These are phyloP conservation scores for Eragrostis nindensis DNA, from an alignment of 176 grass and related monocot genomes.

Conservation along the genomic window DNA sequence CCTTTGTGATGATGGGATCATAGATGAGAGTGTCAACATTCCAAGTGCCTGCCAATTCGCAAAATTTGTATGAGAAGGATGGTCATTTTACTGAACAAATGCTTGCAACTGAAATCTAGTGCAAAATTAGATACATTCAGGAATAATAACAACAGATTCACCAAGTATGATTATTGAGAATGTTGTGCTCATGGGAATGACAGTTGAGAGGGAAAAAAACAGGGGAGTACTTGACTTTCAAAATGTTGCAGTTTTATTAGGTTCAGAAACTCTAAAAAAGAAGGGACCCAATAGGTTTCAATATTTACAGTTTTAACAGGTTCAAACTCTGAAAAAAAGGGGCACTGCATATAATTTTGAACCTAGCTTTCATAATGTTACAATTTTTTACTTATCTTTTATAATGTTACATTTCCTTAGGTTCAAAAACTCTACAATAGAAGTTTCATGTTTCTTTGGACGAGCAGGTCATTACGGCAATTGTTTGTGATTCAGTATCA, in stretches of 20 bases:
- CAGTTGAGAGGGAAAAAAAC: too few relatives aligned
- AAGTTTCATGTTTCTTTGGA: background rate
- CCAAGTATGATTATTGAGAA: background rate
- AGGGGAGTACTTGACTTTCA: too few relatives aligned
- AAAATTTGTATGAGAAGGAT: background rate
- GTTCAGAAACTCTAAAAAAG: too few relatives aligned
- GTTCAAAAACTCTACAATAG: too few relatives aligned
- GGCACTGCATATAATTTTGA: too few relatives aligned
- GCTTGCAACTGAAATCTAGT: background rate
- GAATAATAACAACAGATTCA: background rate
- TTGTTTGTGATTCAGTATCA: background rate
- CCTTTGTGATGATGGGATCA: background rate
- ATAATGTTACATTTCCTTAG: too few relatives aligned
- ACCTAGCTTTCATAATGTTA: too few relatives aligned
- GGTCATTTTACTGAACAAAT: background rate
- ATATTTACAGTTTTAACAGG: too few relatives aligned
- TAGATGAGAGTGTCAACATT: constrained; percentile 50
- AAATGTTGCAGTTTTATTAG: too few relatives aligned
- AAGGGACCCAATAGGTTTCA: too few relatives aligned
- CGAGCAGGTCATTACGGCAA: background rate
- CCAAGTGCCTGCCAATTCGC: constrained; percentile 37
- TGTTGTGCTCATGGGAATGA: background rate
- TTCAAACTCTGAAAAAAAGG: too few relatives aligned
- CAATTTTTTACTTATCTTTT: too few relatives aligned
- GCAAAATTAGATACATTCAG: background rate